Evolutionary conservation across 495 filamentous ascomycete genomes (phyloP).

Genomic region (Bathelium albidoporum): DNA sequence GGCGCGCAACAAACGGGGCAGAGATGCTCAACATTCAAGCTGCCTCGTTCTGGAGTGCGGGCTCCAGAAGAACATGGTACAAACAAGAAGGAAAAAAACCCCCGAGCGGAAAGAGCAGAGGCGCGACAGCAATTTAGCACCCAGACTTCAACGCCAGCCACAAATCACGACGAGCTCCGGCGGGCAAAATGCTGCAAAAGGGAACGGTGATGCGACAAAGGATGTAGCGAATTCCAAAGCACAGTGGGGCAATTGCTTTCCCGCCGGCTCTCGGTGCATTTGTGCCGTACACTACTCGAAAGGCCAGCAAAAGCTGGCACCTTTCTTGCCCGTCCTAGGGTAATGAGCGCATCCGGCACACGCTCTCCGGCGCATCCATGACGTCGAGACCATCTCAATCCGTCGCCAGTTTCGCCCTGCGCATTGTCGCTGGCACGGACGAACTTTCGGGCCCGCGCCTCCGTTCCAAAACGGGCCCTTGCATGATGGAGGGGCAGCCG

Average conservation of each 20-base stretch:
- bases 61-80: neutral
- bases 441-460: neutral
- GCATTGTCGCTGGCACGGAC: neutral
- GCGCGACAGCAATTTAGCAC: neutral
- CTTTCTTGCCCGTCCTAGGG: neutral
- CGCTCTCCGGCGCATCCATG: conserved; percentile 1
- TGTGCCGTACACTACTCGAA: neutral
- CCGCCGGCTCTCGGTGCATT: neutral
- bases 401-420: neutral
- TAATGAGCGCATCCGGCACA: neutral
- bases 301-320: neutral
- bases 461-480: neutral
- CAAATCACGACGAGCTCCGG: neutral
- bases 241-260: conserved; percentile 1
- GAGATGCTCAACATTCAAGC: conserved; percentile 10
- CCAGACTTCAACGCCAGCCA: neutral
- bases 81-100: neutral
- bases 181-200: neutral
- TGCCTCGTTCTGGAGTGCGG: neutral
- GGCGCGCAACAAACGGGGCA: conserved; percentile 17
- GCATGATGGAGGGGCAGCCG: neutral
- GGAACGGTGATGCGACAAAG: conserved; percentile 3
- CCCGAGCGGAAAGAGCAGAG: neutral
- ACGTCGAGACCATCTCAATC: conserved; percentile 3
- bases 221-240: neutral